These are phyloP conservation scores for Zarea fungicola DNA, from an alignment of 2,329 filamentous ascomycete genomes.

Conservation along the genomic window DNA sequence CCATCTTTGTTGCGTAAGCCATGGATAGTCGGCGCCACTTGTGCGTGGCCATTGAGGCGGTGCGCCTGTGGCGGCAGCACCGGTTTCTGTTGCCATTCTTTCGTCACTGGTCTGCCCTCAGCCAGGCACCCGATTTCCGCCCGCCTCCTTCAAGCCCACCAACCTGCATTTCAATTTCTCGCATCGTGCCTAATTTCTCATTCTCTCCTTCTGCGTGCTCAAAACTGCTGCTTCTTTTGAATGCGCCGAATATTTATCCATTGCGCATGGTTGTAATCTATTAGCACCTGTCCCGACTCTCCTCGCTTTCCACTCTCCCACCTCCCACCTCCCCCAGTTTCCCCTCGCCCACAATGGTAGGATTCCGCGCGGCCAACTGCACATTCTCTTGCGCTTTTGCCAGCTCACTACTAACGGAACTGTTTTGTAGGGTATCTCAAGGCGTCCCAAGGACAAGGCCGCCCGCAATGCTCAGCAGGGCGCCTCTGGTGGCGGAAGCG, in stretches of 20 bases:
- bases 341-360: slow-evolving; percentile 11
- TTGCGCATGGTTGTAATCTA: slow-evolving; percentile 6
- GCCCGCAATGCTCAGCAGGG: slow-evolving; percentile 34
- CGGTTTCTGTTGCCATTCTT: slow-evolving; percentile 6
- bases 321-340: slow-evolving; percentile 6
- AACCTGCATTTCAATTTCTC: slow-evolving; percentile 6
- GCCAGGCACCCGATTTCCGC: slow-evolving; percentile 12
- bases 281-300: neutral
- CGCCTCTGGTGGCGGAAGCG: slow-evolving; percentile 33
- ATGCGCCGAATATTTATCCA: neutral
- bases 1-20: slow-evolving; percentile 8
- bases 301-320: neutral
- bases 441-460: slow-evolving; percentile 37
- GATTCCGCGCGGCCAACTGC: neutral
- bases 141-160: slow-evolving; percentile 9
- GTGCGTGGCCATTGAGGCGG: slow-evolving; percentile 13
- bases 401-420: neutral
- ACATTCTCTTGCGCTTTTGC: neutral
- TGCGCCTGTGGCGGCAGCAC: slow-evolving; percentile 12
- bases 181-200: slow-evolving; percentile 1
- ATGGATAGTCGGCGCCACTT: slow-evolving; percentile 8
- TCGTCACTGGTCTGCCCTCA: slow-evolving; percentile 8
- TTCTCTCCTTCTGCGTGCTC: slow-evolving; percentile 1
- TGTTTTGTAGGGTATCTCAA: slow-evolving; percentile 31
- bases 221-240: neutral